A percentile compares a stretch with the other conserved stretches of the same genome.
Conservation (phyloP, 768 basidiomycete genomes). For the Agrocybe praecox region DNA sequence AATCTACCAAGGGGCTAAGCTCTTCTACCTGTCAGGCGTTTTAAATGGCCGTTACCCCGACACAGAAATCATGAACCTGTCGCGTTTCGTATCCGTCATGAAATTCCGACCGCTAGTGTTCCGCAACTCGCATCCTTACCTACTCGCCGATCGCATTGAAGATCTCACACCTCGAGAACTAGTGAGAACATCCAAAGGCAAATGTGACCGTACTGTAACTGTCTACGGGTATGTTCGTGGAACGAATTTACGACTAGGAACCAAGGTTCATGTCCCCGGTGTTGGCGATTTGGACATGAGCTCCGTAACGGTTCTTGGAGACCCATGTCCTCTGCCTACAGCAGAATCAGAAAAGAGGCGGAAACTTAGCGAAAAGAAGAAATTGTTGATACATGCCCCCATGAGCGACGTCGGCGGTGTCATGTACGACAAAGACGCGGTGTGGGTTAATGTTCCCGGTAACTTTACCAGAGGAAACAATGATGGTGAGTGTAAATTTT, state of each 20-base stretch:
- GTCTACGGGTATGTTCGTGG: slow-evolving; percentile 95
- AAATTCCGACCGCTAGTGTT: slow-evolving; percentile 98
- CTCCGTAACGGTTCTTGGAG: slow-evolving; percentile 74
- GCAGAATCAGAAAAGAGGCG: slow-evolving; percentile 88
- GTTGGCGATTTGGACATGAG: slow-evolving; percentile 87
- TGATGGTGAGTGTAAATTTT: slow-evolving; percentile 47
- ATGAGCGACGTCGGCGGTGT: slow-evolving; percentile 99
- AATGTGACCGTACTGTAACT: slow-evolving; percentile 91
- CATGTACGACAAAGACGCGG: slow-evolving; percentile 97
- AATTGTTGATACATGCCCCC: slow-evolving; percentile 89
- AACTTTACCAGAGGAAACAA: slow-evolving; percentile 82
- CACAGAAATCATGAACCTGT: slow-evolving; percentile 93
- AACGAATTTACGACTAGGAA: slow-evolving; percentile 75
- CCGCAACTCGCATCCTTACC: slow-evolving; percentile 92
- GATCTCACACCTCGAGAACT: slow-evolving; percentile 91
- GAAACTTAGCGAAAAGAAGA: slow-evolving; percentile 95
- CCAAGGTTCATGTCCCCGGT: slow-evolving; percentile 91
- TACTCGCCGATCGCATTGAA: slow-evolving; percentile 92
- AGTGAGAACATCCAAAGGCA: slow-evolving; percentile 77
- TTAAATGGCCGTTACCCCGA: slow-evolving; percentile 98
- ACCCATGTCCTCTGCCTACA: slow-evolving; percentile 95
- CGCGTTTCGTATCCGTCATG: slow-evolving; percentile 96
- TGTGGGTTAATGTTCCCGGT: slow-evolving; percentile 97
- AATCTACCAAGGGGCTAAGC: slow-evolving; percentile 97
- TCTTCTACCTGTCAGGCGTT: slow-evolving; percentile 96